Evolutionary conservation across 768 basidiomycete species (phyloP), one percentile per base, ranked within the genome.

Genomic region (Mrakia gelida): DNA sequence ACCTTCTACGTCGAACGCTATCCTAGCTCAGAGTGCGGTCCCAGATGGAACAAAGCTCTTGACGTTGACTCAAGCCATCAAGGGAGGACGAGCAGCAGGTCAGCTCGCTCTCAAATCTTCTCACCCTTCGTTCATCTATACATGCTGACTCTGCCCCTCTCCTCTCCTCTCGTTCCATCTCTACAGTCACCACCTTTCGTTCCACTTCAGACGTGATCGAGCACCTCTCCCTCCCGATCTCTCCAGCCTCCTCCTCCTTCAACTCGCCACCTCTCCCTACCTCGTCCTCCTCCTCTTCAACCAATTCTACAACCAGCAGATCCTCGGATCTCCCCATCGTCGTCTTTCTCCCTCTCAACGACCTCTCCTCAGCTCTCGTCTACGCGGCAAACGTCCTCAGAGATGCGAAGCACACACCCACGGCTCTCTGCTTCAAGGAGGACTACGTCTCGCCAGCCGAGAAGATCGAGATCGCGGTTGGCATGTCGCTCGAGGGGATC

Each of bases 341-440:
- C 61, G 11, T 62, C 30, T 61, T 62, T n/a, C 30, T 76, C 34
- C 68, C 75, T 8, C 65, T 75, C 43, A 75, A 68, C 63, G 73
- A 75, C 45, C 73, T 65, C 16, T 65, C 63, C 16, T 75, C 73
- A 26, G 59, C 73, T 8, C 73, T 62, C 38, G 61, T 62, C 0
- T 75, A 75, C 34, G 62, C 73, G 16, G 61, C 73, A 0, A 61
- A 62, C 10, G 38, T 75, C 26, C 28, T 75, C n/a, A 26, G 61
- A 26, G 73, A 75, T 9, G 43, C 61, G 7, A 43, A 59, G 26
- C 41, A 63, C 41, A 75, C 73, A 8, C 73, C 73, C 9, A 28
- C 61, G 61, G 62, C 59, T n/a, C 43, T 75, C 54, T 67, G 63
- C 54, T 61, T 71, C 71, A 32, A 43, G 23, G 28, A 52, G 38